Conservation (phyloP, 768 basidiomycete genomes). For the Saitozyma podzolica region DNA sequence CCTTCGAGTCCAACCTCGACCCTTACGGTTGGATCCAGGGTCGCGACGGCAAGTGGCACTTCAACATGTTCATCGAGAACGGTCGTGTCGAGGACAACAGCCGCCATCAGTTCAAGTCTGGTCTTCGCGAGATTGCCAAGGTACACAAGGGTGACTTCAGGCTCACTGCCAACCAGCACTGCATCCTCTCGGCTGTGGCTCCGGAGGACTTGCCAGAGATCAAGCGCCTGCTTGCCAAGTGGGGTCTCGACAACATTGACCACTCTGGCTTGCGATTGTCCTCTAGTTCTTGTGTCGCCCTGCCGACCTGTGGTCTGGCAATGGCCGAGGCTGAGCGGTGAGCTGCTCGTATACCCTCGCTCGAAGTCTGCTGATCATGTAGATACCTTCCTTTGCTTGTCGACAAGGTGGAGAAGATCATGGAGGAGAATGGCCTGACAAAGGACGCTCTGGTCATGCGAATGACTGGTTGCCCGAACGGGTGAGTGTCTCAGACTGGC, state of each 20-base stretch:
- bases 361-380: constrained; percentile 40
- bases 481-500: background rate
- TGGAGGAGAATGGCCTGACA: constrained; percentile 87
- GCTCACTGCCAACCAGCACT: constrained; percentile 91
- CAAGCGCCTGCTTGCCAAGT: constrained; percentile 74
- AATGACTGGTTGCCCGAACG: constrained; percentile 84
- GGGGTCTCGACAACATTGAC: constrained; percentile 83
- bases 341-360: background rate
- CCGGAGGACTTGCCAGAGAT: constrained; percentile 72
- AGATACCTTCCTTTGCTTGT: constrained; percentile 86
- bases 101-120: constrained; percentile 86
- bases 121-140: constrained; percentile 86
- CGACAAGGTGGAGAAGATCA: constrained; percentile 89
- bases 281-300: constrained; percentile 93
- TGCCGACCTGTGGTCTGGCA: constrained; percentile 84
- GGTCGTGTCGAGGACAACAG: constrained; percentile 90
- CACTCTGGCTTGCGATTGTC: constrained; percentile 78
- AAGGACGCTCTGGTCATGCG: constrained; percentile 97
- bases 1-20: constrained; percentile 86
- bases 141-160: constrained; percentile 92
- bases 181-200: constrained; percentile 80
- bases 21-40: constrained; percentile 92
- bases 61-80: constrained; percentile 94
- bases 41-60: constrained; percentile 83
- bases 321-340: constrained; percentile 74